Base-by-base conservation (phyloP, 768 basidiomycete genomes). In the Termitomyces sp. region DNA sequence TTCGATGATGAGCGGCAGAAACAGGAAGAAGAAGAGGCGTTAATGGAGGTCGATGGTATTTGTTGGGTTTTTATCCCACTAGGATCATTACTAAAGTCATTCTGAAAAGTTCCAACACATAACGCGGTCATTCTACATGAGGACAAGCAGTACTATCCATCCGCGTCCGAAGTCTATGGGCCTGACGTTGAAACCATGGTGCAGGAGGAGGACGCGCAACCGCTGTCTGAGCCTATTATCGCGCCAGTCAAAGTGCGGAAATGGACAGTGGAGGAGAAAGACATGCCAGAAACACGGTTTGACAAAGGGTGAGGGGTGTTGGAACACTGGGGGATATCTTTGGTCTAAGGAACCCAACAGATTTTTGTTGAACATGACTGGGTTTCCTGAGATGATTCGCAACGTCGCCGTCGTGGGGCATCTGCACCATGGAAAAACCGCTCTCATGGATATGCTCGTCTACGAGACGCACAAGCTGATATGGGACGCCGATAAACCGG, bases 151-250 rank as follows among this genome's bases (percentile, higher is more conserved):
- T 98, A 99, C 72, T 99, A 99, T 70, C 92, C 94, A 14, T 89
- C 90, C 14, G 96, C 97, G 1, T 79, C 78, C 56, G 94, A 98
- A 18, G 85, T 95, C 1, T 99, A 99, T 71, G 97, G 97, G 2
- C 78, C 84, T 40, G 97, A 87, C 58, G 97, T 99, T 32, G 96
- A 98, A 74, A 90, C 97, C 1, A 73, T 98, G 63, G 97, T 99
- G 2, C 97, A 98, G 69, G 97, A 99, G 72, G 97, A 99, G 74
- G 97, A 99, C 68, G 86, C 92, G 3, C 97, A 99, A 70, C 94
- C 94, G 14, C 80, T 99, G 20, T 82, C 92, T 2, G 93, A 98
- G 66, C 97, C 97, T 20, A 95, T 99, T 59, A 80, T 99, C 62
- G 94, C 93, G 12, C 97, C 97, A 36, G 82, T 98, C 58, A 97